phyloP scores from a whole-genome alignment of 345 rosid species.

The Raphanus sativus region DNA sequence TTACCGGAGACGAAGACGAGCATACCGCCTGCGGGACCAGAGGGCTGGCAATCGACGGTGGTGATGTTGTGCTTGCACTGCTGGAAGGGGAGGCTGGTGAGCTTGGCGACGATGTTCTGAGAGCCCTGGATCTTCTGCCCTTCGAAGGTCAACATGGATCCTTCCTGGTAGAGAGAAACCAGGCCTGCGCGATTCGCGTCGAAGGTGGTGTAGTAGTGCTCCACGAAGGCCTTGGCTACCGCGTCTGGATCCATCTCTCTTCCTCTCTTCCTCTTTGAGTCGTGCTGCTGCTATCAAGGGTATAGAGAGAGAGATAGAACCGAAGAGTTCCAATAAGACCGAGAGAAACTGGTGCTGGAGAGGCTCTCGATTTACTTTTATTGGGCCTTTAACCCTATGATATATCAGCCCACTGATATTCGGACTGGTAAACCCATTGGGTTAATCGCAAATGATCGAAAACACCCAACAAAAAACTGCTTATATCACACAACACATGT shows the following conservation, averaged over 20 bases:
- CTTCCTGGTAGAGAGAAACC: conserved; percentile 74
- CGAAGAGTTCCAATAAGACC: not conserved
- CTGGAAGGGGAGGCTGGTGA: conserved; percentile 77
- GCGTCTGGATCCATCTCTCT: conserved; percentile 77
- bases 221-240: conserved; percentile 82
- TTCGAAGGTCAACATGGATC: conserved; percentile 88
- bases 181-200: conserved; percentile 64
- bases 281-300: conserved; percentile 1
- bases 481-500: no score
- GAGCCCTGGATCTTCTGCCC: conserved; percentile 91
- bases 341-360: not conserved
- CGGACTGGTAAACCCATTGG: not conserved
- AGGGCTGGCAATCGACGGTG: conserved; percentile 94
- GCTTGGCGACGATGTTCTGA: conserved; percentile 75
- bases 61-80: conserved; percentile 87
- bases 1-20: conserved; percentile 92
- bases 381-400: not conserved
- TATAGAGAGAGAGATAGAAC: conserved; percentile 9
- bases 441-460: no score
- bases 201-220: conserved; percentile 89
- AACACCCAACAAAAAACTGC: no score
- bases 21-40: conserved; percentile 88
- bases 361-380: not conserved
- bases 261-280: not conserved
- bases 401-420: not conserved